phyloP scores from a whole-genome alignment of 148 eudicot species.

The Rhododendron mucronatum region DNA sequence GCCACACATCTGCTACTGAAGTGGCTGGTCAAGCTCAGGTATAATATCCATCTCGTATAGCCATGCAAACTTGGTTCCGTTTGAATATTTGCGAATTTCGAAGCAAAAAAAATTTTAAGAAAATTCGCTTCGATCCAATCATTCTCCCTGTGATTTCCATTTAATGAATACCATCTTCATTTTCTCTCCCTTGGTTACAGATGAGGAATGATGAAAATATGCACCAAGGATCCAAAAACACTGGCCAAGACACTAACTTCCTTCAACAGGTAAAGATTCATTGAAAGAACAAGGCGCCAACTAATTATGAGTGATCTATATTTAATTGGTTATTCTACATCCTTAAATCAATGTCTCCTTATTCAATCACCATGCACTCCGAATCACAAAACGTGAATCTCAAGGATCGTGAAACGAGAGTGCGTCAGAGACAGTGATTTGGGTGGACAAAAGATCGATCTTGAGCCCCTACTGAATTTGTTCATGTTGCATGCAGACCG shows the following conservation, averaged over 20 bases:
- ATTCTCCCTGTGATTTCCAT: not conserved
- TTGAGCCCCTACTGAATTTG: not conserved
- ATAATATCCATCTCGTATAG: not conserved
- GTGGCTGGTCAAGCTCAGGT: not conserved
- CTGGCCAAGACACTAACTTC: not conserved
- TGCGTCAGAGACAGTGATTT: not conserved
- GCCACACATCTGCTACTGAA: not conserved
- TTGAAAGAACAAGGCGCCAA: not conserved
- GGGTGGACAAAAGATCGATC: not conserved
- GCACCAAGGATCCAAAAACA: not conserved
- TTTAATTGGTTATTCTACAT: not conserved
- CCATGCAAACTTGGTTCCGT: not conserved
- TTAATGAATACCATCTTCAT: not conserved
- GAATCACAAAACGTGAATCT: not conserved
- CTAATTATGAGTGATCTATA: not conserved
- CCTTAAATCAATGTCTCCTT: not conserved
- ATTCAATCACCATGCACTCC: not conserved
- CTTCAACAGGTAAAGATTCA: not conserved
- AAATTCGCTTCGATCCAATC: too few species aligned
- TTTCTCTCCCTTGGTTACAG: not conserved
- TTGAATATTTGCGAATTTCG: not conserved
- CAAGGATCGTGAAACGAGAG: not conserved
- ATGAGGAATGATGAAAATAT: not conserved
- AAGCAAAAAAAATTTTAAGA: too few species aligned
- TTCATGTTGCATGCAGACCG: conserved; percentile 42